Base-by-base conservation (phyloP, 2,329 filamentous ascomycete species). In the Fusarium drepaniforme region DNA sequence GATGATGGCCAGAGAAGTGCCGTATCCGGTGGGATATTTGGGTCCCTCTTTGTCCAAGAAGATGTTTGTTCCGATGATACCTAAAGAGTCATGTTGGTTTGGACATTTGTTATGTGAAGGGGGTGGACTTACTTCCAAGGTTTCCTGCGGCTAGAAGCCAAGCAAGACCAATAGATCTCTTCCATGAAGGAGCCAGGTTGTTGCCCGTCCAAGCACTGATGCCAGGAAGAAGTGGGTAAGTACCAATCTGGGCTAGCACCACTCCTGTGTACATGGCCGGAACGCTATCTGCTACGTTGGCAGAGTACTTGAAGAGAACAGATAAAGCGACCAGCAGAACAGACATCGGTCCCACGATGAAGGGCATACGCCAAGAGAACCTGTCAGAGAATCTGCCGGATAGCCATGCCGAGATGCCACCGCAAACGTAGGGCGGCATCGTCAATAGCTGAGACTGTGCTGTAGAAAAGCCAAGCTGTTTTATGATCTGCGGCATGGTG, bases 361-460 rank as follows among this genome's bases (percentile, higher is more conserved):
- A 85, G 0, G 82, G 83, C 82, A 84, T 83, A 7, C 83, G 78
- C 83, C 82, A 84, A 2, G 75, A 76, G 28, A 78, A 82, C 1
- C 79, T 73, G 70, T 85, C 84, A 0, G 84, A 81, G 13, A 82
- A 77, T 2, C 78, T 67, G 4, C 79, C 80, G 15, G 80, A 74
- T 0, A 78, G 16, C 63, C 79, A 81, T 0, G 80, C 79, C 5
- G 78, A 76, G 8, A 81, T 64, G 1, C 66, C 79, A 5, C 80
- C 83, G 18, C 78, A 75, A 5, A 80, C 75, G 60, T 85, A 85
- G 0, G 83, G 83, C 1, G 82, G 82, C 7, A 81, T 82, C 1
- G 82, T 81, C 12, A 80, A 16, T 1, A 81, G 73, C 53, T 80
- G 79, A 0, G 80, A 74, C 4, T 73, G 64, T 16, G 72, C 68